Base-by-base conservation (phyloP, 2,329 filamentous ascomycete genomes). In the Mycocentrospora acerina region DNA sequence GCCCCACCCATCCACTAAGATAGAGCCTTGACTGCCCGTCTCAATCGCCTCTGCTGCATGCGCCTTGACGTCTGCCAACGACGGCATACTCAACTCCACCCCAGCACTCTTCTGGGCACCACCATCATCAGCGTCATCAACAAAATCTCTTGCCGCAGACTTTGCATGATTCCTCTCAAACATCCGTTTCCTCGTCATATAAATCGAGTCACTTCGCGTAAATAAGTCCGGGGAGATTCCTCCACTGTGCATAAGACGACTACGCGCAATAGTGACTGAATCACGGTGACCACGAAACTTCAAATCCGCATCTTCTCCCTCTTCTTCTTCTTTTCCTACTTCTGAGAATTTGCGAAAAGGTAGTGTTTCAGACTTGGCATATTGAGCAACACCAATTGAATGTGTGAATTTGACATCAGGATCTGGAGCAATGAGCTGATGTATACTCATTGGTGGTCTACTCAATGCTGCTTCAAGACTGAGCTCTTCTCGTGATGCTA, bases 221-320 rank as follows among this genome's bases (percentile, higher is more conserved):
- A 57, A 48, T 5, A 58, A 44, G 18, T 58, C 58, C 0, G 53
- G 49, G 7, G 51, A 48, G 0, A 55, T 25, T 2, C 39, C 43
- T 4, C 51, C 41, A 14, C 53, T 40, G 4, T 40, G 43, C 6
- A 55, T 19, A n/a, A 64, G 42, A 15, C 61, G 57, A 6, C 49
- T 48, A 18, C 55, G 56, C 5, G 59, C 57, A n/a, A 64, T 40
- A 2, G 57, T 46, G 0, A 65, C 44, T 0, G 64, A 67, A 32
- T 67, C 60, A 16, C 59, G 56, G 39, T 66, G 64, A 14, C 51
- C 53, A 3, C 57, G 51, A 16, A 67, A 67, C 12, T 41, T 53
- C 1, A 49, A 15, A 3, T 63, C 55, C 11, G 40, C 34, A 8
- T 62, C 59, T 3, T 66, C 60, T n/a, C n/a, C n/a, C n/a, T n/a